Conservation (phyloP, 768 basidiomycete genomes). For the Leccinum disarticulatum region DNA sequence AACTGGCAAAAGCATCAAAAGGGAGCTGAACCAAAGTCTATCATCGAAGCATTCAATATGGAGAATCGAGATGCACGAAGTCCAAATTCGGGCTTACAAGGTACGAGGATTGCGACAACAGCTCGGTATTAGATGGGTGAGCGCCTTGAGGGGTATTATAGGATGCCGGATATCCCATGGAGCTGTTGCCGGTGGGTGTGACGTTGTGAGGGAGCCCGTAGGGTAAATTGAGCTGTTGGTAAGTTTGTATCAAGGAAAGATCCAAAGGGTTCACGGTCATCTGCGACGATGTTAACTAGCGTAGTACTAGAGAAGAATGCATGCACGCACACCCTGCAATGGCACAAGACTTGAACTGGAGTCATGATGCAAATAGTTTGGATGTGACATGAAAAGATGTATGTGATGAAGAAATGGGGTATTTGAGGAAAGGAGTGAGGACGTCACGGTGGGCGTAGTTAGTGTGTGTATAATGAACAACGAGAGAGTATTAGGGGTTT, state of each 20-base stretch:
- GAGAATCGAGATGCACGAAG: no score
- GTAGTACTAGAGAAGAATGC: neutral
- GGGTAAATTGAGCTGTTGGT: neutral
- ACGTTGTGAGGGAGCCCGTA: no score
- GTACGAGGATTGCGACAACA: neutral
- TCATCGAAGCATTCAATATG: neutral
- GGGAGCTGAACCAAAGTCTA: neutral
- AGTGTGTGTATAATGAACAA: neutral
- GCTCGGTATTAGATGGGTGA: no score
- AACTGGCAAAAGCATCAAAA: no score
- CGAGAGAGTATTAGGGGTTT: neutral
- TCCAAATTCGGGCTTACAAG: constrained; percentile 7
- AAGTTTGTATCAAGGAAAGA: neutral
- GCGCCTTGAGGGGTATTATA: neutral
- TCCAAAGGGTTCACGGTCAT: constrained; percentile 4
- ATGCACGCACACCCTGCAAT: constrained; percentile 10
- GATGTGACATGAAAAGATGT: constrained; percentile 7
- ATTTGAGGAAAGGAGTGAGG: neutral
- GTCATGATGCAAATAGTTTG: neutral
- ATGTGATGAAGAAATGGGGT: neutral
- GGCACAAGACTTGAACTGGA: neutral
- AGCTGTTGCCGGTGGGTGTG: neutral
- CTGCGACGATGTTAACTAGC: neutral
- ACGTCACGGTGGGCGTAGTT: neutral
- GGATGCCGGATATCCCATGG: neutral